Evolutionary conservation across 495 filamentous ascomycete species (phyloP), one percentile per base, ranked within the genome.

Genomic region (Geoglossum glabrum): DNA sequence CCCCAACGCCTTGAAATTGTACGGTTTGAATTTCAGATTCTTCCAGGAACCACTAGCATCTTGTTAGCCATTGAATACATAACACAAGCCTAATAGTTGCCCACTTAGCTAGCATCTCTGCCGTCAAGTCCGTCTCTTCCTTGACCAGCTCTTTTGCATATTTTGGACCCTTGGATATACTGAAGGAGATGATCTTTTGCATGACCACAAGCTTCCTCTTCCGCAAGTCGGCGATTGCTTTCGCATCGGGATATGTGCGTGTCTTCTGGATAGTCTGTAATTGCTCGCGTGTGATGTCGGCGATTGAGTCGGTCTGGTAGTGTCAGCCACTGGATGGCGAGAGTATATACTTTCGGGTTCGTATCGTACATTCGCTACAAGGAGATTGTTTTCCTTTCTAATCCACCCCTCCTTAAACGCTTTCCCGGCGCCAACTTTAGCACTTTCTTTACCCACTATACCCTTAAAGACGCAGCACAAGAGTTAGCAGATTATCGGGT

Each of bases 371-470:
- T 67, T 70, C 10, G 76, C 71, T 21, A 78, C 74, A 54, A 85
- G 64, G 43, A 74, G 66, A 59, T 72, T 75, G 33, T 85, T 82
- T 59, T 85, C 89, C 72, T 92, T 95, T 64, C 81, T 84, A 60
- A 98, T 90, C 92, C 92, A 98, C 65, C 87, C 89, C 65, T 85
- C 83, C 76, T 89, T 95, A 73, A 97, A 90, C 46, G 92, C 92
- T 71, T 88, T 95, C 56, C 89, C 87, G 67, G 90, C 86, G n/a
- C 92, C 92, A 47, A 96, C 72, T 69, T 89, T 94, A 58, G 85
- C 82, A 52, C 82, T 79, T n/a, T 81, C 84, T 70, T 86, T 84
- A 62, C 87, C 87, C 49, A 93, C 86, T 62, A 87, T 77, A 13
- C 72, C 76, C 64, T 72, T 73, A 70, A 40, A 80, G 76, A 55